phyloP scores from a whole-genome alignment of 139 green algal species.

The Eudorina sp. region DNA sequence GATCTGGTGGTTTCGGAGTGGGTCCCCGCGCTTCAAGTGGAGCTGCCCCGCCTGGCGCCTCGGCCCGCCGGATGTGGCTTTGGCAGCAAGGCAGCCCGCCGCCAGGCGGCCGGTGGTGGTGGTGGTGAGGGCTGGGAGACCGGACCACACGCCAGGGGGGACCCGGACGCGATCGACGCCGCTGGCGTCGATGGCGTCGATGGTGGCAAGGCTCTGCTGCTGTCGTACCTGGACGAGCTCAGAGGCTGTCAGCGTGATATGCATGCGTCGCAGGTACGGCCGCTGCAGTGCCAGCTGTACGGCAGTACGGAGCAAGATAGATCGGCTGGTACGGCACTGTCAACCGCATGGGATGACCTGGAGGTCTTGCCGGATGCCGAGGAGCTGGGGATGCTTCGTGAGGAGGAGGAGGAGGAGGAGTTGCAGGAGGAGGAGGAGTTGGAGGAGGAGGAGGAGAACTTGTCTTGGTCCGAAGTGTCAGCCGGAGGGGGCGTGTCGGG shows the following conservation, averaged over 20 bases:
- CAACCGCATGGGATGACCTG: conserved; percentile 1
- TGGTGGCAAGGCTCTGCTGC: neutral
- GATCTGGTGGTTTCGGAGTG: neutral
- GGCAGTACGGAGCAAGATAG: too few species aligned
- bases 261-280: too few species aligned
- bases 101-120: neutral
- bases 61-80: neutral
- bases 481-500: too few species aligned
- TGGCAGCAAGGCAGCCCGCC: neutral
- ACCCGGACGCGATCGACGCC: too few species aligned
- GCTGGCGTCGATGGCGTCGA: too few species aligned
- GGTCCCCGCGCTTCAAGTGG: neutral
- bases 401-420: neutral
- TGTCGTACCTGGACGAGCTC: neutral
- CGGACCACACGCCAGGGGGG: neutral
- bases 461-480: too few species aligned
- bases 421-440: neutral
- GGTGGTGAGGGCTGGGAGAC: conserved; percentile 19
- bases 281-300: too few species aligned
- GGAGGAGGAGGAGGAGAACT: too few species aligned
- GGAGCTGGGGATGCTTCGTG: conserved; percentile 16
- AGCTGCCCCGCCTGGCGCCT: conserved; percentile 35
- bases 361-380: conserved; percentile 6
- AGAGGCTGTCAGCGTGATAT: too few species aligned
- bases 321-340: too few species aligned